A percentile compares a stretch with the other conserved stretches of the same genome.
Evolutionary conservation across 2,329 filamentous ascomycete genomes (phyloP).

Genomic region (Alternaria burnsii): DNA sequence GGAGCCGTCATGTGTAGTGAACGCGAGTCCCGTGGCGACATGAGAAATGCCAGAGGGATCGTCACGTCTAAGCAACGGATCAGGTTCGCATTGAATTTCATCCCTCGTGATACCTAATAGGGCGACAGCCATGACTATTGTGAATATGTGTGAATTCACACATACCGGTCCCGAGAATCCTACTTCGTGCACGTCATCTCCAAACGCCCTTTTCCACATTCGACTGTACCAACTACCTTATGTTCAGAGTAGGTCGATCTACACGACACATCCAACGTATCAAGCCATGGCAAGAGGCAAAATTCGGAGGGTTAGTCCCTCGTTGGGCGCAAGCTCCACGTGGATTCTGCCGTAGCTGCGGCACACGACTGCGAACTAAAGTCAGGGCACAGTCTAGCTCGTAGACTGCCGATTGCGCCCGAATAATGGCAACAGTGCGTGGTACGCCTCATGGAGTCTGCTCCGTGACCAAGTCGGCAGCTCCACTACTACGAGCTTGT

Average conservation of each 20-base stretch:
- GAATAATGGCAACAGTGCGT: neutral
- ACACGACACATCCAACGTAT: neutral
- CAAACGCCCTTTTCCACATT: neutral
- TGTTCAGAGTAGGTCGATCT: neutral
- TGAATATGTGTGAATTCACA: neutral
- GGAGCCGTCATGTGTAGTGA: neutral
- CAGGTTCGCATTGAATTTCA: neutral
- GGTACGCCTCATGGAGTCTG: neutral
- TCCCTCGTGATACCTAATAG: neutral
- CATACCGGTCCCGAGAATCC: neutral
- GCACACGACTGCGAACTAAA: neutral
- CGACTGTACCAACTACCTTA: neutral
- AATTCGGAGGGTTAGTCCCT: neutral
- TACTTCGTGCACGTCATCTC: neutral
- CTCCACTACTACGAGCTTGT: neutral
- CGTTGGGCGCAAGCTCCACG: constrained; percentile 1
- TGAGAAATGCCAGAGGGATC: neutral
- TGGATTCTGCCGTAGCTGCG: neutral
- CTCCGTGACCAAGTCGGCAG: neutral
- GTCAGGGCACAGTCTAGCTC: constrained; percentile 1
- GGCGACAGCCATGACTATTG: neutral
- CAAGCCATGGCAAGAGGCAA: neutral
- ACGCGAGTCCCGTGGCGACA: neutral
- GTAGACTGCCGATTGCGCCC: constrained; percentile 1
- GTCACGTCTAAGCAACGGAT: neutral